Base-by-base conservation (phyloP, 208 protist species). In the Acanthamoeba sp. region DNA sequence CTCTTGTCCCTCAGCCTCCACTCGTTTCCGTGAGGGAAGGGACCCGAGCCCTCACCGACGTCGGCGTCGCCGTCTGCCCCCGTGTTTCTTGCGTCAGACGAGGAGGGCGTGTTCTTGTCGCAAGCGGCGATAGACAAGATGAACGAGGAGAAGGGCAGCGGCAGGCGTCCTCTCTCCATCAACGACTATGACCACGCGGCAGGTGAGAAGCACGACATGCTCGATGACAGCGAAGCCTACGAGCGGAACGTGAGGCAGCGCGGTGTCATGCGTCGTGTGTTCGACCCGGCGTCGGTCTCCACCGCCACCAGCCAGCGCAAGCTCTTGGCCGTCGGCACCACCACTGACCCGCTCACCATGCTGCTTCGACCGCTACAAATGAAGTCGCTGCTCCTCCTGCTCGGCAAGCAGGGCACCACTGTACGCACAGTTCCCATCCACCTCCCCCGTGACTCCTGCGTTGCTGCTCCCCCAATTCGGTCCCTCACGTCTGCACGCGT, bases 71-170 rank as follows among this genome's bases (percentile, higher is more conserved):
- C n/a, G n/a, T n/a, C n/a, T n/a, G n/a, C n/a, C n/a, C n/a, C n/a
- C n/a, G n/a, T n/a, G n/a, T n/a, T n/a, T n/a, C n/a, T n/a, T n/a
- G n/a, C n/a, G n/a, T n/a, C 38, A 82, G 71, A 82, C 22, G 71
- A 82, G 22, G 71, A 82, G 16, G 71, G 71, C 16, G 71, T 82
- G 7, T 82, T 82, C 71, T 22, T 82, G 38, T 82, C 71, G 71
- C 71, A 82, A n/a, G 71, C 71, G 0, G 71, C 71, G 38, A 22
- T 82, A 20, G 71, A 82, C 27, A 82, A 82, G 40, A 82, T 82
- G 36, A 22, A 82, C 38, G 14, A 80, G 71, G 10, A 0, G 24
- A 48, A 82, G 71, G 36, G 36, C 4, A 7, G 29, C 29, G 38
- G 32, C 32, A 9, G 32, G 71, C 14, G 38, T 4, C n/a, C 40